phyloP scores from a whole-genome alignment of 768 basidiomycete species.

The Russula emetica region DNA sequence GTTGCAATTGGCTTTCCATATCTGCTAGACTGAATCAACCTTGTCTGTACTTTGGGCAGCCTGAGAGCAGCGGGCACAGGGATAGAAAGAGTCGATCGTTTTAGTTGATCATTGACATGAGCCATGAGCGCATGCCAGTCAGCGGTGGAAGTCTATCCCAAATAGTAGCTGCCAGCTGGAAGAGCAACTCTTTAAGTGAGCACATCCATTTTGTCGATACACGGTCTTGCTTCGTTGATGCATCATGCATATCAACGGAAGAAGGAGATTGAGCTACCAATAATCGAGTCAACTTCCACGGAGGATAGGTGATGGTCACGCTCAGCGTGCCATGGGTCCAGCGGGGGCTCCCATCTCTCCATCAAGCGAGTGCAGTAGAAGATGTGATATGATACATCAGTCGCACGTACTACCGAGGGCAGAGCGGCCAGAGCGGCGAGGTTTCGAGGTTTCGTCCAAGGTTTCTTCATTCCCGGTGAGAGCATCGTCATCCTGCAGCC shows the following conservation, averaged over 20 bases:
- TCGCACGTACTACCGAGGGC: conserved; percentile 9
- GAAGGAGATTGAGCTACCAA: conserved; percentile 38
- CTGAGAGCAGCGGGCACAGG: conserved; percentile 2
- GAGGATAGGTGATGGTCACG: conserved; percentile 51
- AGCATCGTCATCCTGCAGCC: conserved; percentile 40
- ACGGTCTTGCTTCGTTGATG: conserved; percentile 21
- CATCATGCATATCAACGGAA: conserved; percentile 13
- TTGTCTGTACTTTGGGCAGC: background rate
- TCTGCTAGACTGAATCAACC: conserved; percentile 7
- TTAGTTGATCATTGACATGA: background rate
- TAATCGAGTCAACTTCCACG: conserved; percentile 56
- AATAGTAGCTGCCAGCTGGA: background rate
- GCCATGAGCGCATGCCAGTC: too few relatives aligned
- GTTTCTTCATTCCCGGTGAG: conserved; percentile 56
- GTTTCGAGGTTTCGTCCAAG: conserved; percentile 49
- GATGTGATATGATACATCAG: background rate
- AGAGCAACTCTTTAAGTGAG: background rate
- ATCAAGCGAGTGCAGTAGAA: conserved; percentile 3
- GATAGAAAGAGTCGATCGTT: conserved; percentile 20
- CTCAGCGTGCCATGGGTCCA: conserved; percentile 27
- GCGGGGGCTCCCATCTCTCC: background rate
- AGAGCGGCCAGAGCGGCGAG: background rate
- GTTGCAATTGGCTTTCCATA: too few relatives aligned
- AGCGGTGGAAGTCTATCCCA: background rate
- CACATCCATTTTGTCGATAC: conserved; percentile 12